These are phyloP conservation scores for Patellifolia procumbens DNA, from an alignment of 179 eudicot genomes.

Conservation along the genomic window DNA sequence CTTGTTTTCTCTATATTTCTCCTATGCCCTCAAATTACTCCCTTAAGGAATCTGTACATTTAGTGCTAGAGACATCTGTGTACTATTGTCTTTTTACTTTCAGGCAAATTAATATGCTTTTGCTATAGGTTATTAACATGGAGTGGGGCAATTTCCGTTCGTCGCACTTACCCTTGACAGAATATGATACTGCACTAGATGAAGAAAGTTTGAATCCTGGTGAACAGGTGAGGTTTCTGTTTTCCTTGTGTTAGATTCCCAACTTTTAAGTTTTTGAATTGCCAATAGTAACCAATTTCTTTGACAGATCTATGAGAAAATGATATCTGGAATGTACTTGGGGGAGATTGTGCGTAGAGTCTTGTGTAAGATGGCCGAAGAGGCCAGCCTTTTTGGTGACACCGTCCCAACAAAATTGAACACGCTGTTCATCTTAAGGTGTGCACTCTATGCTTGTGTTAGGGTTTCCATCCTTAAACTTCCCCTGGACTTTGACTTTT, in stretches of 20 bases:
- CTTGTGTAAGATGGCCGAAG: conserved; percentile 71
- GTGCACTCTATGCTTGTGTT: conserved; percentile 5
- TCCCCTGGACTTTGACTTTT: neutral
- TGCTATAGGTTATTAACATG: conserved; percentile 83
- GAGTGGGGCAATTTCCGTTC: conserved; percentile 98
- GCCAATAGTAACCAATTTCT: neutral
- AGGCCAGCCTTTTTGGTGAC: conserved; percentile 84
- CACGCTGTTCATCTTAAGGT: conserved; percentile 73
- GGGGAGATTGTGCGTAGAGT: conserved; percentile 92
- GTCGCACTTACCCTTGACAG: conserved; percentile 82
- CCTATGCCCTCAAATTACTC: neutral
- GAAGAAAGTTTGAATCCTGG: conserved; percentile 89
- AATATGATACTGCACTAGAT: conserved; percentile 71
- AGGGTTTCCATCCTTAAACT: neutral
- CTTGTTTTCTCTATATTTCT: neutral
- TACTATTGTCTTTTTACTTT: neutral
- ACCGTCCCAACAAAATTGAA: conserved; percentile 63
- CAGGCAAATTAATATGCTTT: neutral
- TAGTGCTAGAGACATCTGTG: neutral
- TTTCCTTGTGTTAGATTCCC: neutral
- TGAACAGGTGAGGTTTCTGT: conserved; percentile 60
- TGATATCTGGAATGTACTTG: conserved; percentile 90
- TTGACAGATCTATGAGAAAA: conserved; percentile 80
- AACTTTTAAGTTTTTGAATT: neutral
- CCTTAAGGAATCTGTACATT: neutral